Evolutionary conservation across 129 eudicot genomes (phyloP).

Genomic region (Tanacetum coccineum): DNA sequence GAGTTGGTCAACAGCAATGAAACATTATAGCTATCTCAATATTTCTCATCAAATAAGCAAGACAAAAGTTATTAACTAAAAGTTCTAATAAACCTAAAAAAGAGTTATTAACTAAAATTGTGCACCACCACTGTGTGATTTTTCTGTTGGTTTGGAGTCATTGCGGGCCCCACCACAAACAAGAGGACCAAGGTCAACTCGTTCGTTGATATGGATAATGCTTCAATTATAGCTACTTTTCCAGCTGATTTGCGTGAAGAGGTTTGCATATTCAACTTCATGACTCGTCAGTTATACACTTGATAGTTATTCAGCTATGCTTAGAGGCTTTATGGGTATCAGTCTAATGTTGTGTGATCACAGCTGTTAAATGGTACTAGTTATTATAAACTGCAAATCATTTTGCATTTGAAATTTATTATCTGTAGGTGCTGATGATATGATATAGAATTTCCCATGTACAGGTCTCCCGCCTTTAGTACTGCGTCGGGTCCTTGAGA

Average conservation of each 20-base stretch:
- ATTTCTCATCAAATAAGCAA: no score
- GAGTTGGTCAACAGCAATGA: no score
- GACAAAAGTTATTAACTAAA: no score
- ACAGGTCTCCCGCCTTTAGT: conserved; percentile 97
- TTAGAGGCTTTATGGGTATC: conserved; percentile 90
- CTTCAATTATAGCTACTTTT: conserved; percentile 95
- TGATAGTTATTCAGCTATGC: conserved; percentile 2
- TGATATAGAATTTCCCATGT: conserved; percentile 9
- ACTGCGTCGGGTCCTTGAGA: conserved; percentile 82
- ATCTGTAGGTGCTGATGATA: conserved; percentile 16
- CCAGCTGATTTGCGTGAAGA: conserved; percentile 99
- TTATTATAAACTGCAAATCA: neutral
- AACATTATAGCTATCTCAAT: no score
- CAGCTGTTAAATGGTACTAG: conserved; percentile 66
- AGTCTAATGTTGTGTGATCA: conserved; percentile 86
- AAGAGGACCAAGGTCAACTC: no score
- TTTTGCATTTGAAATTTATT: conserved; percentile 3
- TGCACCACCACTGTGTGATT: conserved; percentile 88
- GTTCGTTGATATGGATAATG: conserved; percentile 98
- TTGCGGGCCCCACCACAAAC: no score
- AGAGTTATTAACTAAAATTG: no score
- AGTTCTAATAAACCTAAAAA: no score
- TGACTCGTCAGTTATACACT: neutral
- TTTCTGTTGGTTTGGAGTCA: no score
- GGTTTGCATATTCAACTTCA: conserved; percentile 47